phyloP scores from a whole-genome alignment of 2,329 filamentous ascomycete species.

The Pseudophaeomoniella oleicola region DNA sequence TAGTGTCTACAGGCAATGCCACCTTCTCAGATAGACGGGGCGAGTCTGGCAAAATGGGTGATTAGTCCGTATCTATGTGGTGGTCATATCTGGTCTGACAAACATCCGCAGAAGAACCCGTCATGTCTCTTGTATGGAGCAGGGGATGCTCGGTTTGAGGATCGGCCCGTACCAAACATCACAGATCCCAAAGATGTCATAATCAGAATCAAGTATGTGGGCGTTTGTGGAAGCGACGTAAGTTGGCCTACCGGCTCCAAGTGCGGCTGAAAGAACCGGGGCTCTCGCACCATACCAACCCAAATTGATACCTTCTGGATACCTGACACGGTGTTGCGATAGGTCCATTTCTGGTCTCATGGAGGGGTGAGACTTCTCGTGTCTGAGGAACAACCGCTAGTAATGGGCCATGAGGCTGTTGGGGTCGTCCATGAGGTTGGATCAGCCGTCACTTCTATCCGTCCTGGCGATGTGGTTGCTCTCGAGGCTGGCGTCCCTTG shows the following conservation, averaged over 20 bases:
- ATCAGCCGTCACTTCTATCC: slow-evolving; percentile 11
- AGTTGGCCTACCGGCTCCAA: background rate
- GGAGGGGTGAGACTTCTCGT: slow-evolving; percentile 20
- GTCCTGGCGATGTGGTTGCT: slow-evolving; percentile 18
- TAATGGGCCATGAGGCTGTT: slow-evolving; percentile 21
- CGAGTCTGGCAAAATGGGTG: no score
- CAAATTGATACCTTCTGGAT: no score
- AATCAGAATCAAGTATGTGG: slow-evolving; percentile 27
- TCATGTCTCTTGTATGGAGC: slow-evolving; percentile 27
- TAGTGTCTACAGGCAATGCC: no score
- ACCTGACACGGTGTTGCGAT: no score
- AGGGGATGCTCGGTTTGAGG: slow-evolving; percentile 21
- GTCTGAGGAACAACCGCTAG: slow-evolving; percentile 12
- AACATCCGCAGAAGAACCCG: slow-evolving; percentile 23
- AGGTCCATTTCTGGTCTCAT: slow-evolving; percentile 26
- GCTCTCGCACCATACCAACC: no score
- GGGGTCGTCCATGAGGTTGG: slow-evolving; percentile 16
- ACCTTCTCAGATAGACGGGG: no score
- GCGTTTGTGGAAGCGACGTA: slow-evolving; percentile 27
- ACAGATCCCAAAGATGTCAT: slow-evolving; percentile 25
- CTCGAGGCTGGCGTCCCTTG: slow-evolving; percentile 24
- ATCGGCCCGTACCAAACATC: slow-evolving; percentile 21
- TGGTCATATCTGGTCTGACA: no score
- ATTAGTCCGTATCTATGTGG: no score
- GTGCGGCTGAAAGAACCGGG: background rate